A percentile compares a stretch with the other conserved stretches of the same genome.
These are phyloP conservation scores for Marsdenia floribunda DNA, from an alignment of 257 asterid species.

Conservation along the genomic window DNA sequence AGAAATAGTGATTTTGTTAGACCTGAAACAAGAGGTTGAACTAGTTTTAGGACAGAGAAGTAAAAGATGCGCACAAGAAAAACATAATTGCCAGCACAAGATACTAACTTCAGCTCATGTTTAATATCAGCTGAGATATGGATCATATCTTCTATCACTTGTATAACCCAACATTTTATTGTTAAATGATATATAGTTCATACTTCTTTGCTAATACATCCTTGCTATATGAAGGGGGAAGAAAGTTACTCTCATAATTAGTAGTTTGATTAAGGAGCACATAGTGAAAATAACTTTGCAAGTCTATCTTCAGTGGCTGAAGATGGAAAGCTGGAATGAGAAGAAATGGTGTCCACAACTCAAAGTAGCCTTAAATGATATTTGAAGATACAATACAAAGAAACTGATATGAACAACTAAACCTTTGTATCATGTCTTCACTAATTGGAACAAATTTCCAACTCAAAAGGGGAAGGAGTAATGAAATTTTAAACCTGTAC, in stretches of 20 bases:
- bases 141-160: neutral
- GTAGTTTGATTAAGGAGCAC: neutral
- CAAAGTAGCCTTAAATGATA: neutral
- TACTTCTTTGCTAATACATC: neutral
- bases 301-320: neutral
- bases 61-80: neutral
- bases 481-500: slow-evolving; percentile 22
- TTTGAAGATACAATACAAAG: neutral
- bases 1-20: slow-evolving; percentile 90
- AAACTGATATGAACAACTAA: neutral
- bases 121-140: neutral
- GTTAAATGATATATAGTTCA: neutral
- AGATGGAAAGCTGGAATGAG: neutral
- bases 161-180: neutral
- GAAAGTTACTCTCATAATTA: neutral
- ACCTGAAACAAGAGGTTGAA: slow-evolving; percentile 47
- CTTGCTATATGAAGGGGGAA: neutral
- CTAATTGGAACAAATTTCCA: neutral
- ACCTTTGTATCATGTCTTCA: neutral
- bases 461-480: neutral
- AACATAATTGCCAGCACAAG: neutral
- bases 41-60: slow-evolving; percentile 3
- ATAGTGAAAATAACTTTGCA: neutral
- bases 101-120: neutral
- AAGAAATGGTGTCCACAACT: neutral